phyloP scores from a whole-genome alignment of 1,139 yeast genomes.

The Yamadazyma siamensis region DNA sequence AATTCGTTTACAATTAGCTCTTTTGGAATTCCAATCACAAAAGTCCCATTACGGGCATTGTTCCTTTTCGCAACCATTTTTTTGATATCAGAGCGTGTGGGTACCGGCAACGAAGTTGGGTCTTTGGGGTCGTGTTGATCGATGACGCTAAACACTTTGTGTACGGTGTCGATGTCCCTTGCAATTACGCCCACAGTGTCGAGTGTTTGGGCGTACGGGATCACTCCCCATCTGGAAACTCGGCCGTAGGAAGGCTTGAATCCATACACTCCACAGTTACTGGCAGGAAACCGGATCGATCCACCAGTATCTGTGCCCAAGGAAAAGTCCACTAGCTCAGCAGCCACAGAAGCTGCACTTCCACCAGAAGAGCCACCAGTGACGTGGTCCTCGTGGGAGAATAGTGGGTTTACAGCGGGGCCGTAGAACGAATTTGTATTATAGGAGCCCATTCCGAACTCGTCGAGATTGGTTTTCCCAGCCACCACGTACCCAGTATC shows the following conservation, averaged over 20 bases:
- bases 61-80: conserved; percentile 4
- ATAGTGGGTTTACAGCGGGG: conserved; percentile 64
- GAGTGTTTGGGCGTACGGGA: conserved; percentile 88
- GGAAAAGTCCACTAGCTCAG: conserved; percentile 58
- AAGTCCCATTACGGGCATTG: conserved; percentile 10
- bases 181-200: conserved; percentile 91
- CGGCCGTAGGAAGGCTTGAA: conserved; percentile 94
- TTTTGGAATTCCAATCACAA: conserved; percentile 66
- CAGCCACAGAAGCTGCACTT: conserved; percentile 86
- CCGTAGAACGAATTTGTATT: conserved; percentile 61
- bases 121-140: conserved; percentile 68
- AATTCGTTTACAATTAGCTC: conserved; percentile 63
- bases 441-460: conserved; percentile 94
- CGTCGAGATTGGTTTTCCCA: conserved; percentile 94
- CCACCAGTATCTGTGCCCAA: conserved; percentile 98
- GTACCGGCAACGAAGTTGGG: conserved; percentile 63
- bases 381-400: conserved; percentile 33
- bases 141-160: conserved; percentile 51
- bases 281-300: conserved; percentile 86
- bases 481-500: conserved; percentile 50
- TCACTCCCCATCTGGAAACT: conserved; percentile 85
- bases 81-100: conserved; percentile 27
- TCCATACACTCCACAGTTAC: conserved; percentile 79
- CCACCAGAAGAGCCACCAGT: conserved; percentile 98
- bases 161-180: conserved; percentile 39